phyloP scores from a whole-genome alignment of 768 basidiomycete genomes.

The Kwoniella newhampshirensis region DNA sequence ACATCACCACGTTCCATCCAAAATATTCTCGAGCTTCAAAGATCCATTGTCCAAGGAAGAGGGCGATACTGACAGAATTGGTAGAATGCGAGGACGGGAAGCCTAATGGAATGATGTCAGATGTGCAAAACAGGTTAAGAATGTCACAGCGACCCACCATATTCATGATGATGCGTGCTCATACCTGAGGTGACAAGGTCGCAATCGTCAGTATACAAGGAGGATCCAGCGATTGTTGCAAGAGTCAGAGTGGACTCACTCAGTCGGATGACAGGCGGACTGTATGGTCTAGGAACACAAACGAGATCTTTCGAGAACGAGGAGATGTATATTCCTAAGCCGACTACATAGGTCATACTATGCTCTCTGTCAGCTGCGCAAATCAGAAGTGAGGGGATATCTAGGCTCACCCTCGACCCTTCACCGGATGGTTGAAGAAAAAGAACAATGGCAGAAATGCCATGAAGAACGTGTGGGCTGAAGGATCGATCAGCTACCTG shows the following conservation, averaged over 20 bases:
- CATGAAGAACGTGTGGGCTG: constrained; percentile 73
- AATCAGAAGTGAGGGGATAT: not conserved
- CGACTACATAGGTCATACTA: constrained; percentile 69
- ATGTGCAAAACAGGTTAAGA: not conserved
- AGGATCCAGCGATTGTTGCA: not conserved
- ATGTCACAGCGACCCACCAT: constrained; percentile 29
- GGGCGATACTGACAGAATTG: constrained; percentile 82
- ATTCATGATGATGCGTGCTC: constrained; percentile 45
- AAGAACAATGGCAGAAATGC: constrained; percentile 77
- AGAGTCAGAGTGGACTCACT: constrained; percentile 59
- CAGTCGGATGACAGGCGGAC: constrained; percentile 85
- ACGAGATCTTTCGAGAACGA: constrained; percentile 85
- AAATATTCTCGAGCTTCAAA: constrained; percentile 18
- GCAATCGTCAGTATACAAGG: not conserved
- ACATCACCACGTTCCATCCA: constrained; percentile 10
- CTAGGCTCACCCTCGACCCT: constrained; percentile 68
- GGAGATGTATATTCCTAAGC: constrained; percentile 78
- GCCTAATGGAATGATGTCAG: constrained; percentile 55
- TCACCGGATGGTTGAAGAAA: constrained; percentile 76
- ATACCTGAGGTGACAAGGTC: constrained; percentile 26
- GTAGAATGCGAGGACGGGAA: constrained; percentile 95
- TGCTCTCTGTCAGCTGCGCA: not conserved
- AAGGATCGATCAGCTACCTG: not conserved
- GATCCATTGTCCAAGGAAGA: constrained; percentile 61
- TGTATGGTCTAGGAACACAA: constrained; percentile 84